A percentile compares a stretch with the other conserved stretches of the same genome.
Conservation (phyloP, 345 rosid species). For the Hirschfeldia incana region DNA sequence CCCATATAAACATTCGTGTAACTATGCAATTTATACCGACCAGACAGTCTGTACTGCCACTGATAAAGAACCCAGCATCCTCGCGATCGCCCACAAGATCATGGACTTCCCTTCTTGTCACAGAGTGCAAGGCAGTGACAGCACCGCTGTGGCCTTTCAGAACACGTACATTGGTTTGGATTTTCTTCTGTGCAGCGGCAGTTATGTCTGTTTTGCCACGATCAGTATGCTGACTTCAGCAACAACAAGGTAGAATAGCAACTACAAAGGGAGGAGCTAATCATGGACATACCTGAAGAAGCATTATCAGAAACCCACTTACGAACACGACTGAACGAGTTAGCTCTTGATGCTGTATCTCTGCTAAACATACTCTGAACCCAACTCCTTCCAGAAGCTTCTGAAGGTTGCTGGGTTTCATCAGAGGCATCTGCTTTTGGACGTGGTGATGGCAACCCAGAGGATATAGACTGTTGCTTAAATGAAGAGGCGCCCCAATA, state of each 20-base stretch:
- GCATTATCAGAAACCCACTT: slow-evolving; percentile 80
- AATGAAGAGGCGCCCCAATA: slow-evolving; percentile 91
- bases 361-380: slow-evolving; percentile 99
- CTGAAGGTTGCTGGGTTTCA: slow-evolving; percentile 86
- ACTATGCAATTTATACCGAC: slow-evolving; percentile 42
- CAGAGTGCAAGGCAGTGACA: slow-evolving; percentile 93
- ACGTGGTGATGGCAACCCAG: slow-evolving; percentile 86
- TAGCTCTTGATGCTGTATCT: slow-evolving; percentile 70
- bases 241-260: slow-evolving; percentile 10
- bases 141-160: slow-evolving; percentile 94
- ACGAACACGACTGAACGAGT: slow-evolving; percentile 77
- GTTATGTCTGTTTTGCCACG: slow-evolving; percentile 59
- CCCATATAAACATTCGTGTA: not conserved
- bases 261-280: slow-evolving; percentile 22
- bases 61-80: slow-evolving; percentile 98
- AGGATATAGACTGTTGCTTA: slow-evolving; percentile 58
- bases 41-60: slow-evolving; percentile 95
- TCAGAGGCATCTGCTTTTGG: slow-evolving; percentile 62
- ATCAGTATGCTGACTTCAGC: slow-evolving; percentile 21
- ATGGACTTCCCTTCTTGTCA: slow-evolving; percentile 96
- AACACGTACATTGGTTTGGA: slow-evolving; percentile 86
- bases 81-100: slow-evolving; percentile 98
- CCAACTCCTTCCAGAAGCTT: slow-evolving; percentile 99
- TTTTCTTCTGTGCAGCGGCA: slow-evolving; percentile 82
- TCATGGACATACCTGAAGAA: slow-evolving; percentile 53